These are phyloP conservation scores for Colletotrichum lupini DNA, from an alignment of 2,329 filamentous ascomycete genomes.

Conservation along the genomic window DNA sequence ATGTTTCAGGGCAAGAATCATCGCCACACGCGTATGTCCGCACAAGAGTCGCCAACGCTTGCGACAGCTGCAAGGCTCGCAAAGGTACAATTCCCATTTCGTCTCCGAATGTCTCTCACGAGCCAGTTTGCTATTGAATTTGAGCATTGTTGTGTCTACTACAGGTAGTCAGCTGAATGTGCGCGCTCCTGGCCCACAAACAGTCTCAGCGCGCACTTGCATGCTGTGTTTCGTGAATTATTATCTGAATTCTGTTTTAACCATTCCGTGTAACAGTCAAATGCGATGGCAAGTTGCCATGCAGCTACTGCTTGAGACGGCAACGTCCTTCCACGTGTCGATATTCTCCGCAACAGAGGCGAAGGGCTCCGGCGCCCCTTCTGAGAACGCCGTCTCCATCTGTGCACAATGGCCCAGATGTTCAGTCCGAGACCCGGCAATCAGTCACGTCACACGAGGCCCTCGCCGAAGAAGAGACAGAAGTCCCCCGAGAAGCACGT, in stretches of 20 bases:
- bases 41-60: constrained; percentile 62
- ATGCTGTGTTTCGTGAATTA: background rate
- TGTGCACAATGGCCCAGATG: constrained; percentile 18
- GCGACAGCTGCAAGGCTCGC: constrained; percentile 64
- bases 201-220: background rate
- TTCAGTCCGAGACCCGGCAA: background rate
- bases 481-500: constrained; percentile 64
- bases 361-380: constrained; percentile 43
- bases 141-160: background rate
- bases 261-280: constrained; percentile 53
- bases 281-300: constrained; percentile 65
- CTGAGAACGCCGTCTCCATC: constrained; percentile 32
- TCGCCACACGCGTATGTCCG: constrained; percentile 38
- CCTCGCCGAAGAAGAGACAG: constrained; percentile 61
- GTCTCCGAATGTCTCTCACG: background rate
- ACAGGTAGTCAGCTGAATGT: background rate
- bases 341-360: constrained; percentile 58
- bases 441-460: constrained; percentile 35
- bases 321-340: constrained; percentile 56
- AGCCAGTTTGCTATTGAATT: background rate
- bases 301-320: constrained; percentile 59
- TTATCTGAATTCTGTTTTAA: background rate
- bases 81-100: constrained; percentile 49
- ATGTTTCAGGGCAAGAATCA: constrained; percentile 26
- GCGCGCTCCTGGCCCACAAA: background rate